A percentile compares a stretch with the other conserved stretches of the same genome.
These are phyloP conservation scores for Cladosporium sp. DNA, from an alignment of 2,329 filamentous ascomycete species.

Conservation along the genomic window DNA sequence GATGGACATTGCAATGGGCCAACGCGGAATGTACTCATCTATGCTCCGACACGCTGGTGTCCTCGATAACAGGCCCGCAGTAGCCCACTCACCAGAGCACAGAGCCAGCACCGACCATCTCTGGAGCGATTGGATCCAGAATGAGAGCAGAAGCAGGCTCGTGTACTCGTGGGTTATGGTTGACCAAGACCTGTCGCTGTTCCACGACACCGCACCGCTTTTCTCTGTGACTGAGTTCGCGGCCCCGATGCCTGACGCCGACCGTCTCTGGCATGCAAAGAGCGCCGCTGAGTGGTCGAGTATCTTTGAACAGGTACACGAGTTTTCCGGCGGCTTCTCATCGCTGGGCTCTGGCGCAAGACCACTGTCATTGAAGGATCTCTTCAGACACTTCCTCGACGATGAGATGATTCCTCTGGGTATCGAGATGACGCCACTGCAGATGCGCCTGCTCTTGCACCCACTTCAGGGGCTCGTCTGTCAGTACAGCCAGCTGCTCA, in stretches of 20 bases:
- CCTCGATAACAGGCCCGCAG: conserved; percentile 48
- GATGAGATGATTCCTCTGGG: conserved; percentile 56
- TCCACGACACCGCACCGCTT: conserved; percentile 59
- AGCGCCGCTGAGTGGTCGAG: conserved; percentile 57
- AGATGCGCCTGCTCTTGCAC: conserved; percentile 64
- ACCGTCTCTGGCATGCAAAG: conserved; percentile 60
- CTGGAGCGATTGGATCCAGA: conserved; percentile 63
- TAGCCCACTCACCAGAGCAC: conserved; percentile 43
- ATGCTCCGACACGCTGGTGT: conserved; percentile 69
- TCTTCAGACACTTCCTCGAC: conserved; percentile 65
- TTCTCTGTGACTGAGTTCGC: conserved; percentile 63
- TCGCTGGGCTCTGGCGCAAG: conserved; percentile 51
- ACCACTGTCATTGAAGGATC: conserved; percentile 57
- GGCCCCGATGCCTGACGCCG: conserved; percentile 60
- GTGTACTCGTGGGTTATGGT: conserved; percentile 75
- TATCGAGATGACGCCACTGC: conserved; percentile 50
- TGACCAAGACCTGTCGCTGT: conserved; percentile 66
- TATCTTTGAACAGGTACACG: conserved; percentile 56
- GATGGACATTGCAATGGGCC: conserved; percentile 72
- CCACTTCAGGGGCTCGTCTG: conserved; percentile 63
- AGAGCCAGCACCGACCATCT: conserved; percentile 46
- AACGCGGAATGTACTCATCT: conserved; percentile 67
- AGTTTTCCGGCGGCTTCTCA: conserved; percentile 50
- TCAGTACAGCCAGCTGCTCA: conserved; percentile 61
- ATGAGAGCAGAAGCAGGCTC: conserved; percentile 61